Base-by-base conservation (phyloP, 768 basidiomycete species). In the Termitomyces sp. region DNA sequence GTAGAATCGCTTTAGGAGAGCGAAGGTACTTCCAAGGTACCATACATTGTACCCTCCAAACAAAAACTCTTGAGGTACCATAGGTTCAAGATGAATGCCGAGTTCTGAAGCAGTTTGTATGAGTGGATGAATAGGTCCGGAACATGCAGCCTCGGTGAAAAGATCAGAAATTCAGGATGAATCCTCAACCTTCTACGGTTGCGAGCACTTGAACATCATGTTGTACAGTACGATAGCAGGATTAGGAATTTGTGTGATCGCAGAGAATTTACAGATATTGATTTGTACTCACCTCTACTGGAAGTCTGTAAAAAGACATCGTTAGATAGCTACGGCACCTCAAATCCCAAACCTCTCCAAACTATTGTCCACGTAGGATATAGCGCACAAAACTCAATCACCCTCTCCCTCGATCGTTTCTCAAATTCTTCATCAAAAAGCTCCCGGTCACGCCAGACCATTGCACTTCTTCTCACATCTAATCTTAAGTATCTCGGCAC, bases 401-500 rank as follows among this genome's bases (percentile, higher is more conserved):
- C 62, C 31, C 62, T 37, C 27, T 55, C 50, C 34, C 27, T 57
- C 27, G 62, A 63, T 8, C 50, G 44, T 13, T 27, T 41, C 39
- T 60, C 62, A 31, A 63, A 63, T 16, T 63, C 62, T 22, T 60
- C 59, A 13, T 54, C 57, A 31, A 60, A 63, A 10, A 63, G 44
- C 4, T 18, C 26, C 20, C 59, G 44, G 46, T 63, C 51, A 6
- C 27, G 9, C 57, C 59, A 60, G 5, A 48, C 26, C 34, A 24
- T 31, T 10, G 50, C 46, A 20, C 20, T 29, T 13, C 1, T 47
- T 5, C 57, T 37, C 13, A 37, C 22, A 54, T 48, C 53, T 4
- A 32, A 16, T 12, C 20, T 42, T n/a, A 55, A 7, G 26, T 60
- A 49, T 27, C 31, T 46, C 26, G 46, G 34, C 1, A 58, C 56